Percentiles rank a stretch among this genome's conserved stretches.
Conservation (phyloP, 73 alveolate species). For the Uronychia setigera region DNA sequence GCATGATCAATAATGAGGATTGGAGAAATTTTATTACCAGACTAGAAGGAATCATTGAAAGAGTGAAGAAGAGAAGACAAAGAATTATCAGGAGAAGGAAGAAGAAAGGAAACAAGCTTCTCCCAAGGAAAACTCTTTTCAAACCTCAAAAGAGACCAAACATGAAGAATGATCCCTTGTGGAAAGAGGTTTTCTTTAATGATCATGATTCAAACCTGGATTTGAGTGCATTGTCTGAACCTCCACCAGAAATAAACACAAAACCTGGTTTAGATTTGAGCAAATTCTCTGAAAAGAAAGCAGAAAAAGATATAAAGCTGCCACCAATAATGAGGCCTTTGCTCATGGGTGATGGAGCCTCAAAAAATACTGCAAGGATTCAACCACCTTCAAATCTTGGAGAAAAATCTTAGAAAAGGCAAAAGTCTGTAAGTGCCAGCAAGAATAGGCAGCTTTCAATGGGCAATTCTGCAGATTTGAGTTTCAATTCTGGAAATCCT, state of each 20-base stretch:
- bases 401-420: too few relatives aligned
- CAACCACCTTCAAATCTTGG: too few relatives aligned
- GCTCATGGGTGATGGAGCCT: slow-evolving; percentile 2
- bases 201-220: slow-evolving; percentile 7
- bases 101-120: slow-evolving; percentile 64
- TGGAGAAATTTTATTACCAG: slow-evolving; percentile 61
- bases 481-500: neutral
- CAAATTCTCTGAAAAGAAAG: neutral
- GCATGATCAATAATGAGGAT: slow-evolving; percentile 60
- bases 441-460: neutral
- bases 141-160: slow-evolving; percentile 54
- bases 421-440: neutral
- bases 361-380: neutral
- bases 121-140: slow-evolving; percentile 65
- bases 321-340: slow-evolving; percentile 53
- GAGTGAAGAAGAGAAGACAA: slow-evolving; percentile 55
- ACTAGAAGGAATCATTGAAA: slow-evolving; percentile 47
- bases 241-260: neutral
- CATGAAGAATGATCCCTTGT: slow-evolving; percentile 55
- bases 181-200: slow-evolving; percentile 68
- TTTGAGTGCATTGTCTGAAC: slow-evolving; percentile 1
- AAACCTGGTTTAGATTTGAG: slow-evolving; percentile 3
- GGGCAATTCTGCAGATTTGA: neutral
- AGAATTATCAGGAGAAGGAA: slow-evolving; percentile 63
- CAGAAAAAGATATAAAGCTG: slow-evolving; percentile 20